Base-by-base conservation (phyloP, 306 rosid species). In the Macrotyloma uniflorum region DNA sequence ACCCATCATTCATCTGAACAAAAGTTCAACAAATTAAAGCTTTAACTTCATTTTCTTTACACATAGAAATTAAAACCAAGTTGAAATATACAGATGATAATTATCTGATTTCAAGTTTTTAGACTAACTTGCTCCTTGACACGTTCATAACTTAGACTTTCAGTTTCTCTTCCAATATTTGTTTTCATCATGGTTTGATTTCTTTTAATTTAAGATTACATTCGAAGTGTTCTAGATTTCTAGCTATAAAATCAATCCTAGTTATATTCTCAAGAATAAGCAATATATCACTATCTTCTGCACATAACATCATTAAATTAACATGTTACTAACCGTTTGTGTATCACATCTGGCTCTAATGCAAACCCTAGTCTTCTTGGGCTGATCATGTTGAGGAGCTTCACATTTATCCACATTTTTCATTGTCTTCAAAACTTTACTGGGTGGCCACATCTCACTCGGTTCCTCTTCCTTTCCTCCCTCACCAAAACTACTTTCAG, bases 311-410 rank as follows among this genome's bases (percentile, higher is more conserved):
- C 45, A 40, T 42, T 53, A 53, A 24, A 40, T 42, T 53, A 53
- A 24, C 33, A 13, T 23, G 14, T 59, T 30, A 86, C 89, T 85
- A 47, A 93, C 96, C 72, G 92, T 93, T 69, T 86, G 91, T 2
- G 89, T 70, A 40, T 93, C 89, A 14, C 97, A 93, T 80, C 94
- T 86, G 3, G 89, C 93, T 86, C 94, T 80, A 14, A 93, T 85
- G 3, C 86, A 89, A 86, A 93, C 96, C 84, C 96, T 90, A 77
- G 93, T 61, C 50, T 86, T 88, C 88, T 93, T 93, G 55, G 66
- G 70, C 3, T 69, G 87, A 72, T 77, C 53, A 1, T 65, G 79
- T 35, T 67, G 90, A 13, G 86, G 55, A 82, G 67, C 79, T 70
- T 84, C 89, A 80, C 63, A 80, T 26, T 79, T 79, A 8, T 85